Base-by-base conservation (phyloP, 2,329 filamentous ascomycete species). In the Botrytis galanthina region DNA sequence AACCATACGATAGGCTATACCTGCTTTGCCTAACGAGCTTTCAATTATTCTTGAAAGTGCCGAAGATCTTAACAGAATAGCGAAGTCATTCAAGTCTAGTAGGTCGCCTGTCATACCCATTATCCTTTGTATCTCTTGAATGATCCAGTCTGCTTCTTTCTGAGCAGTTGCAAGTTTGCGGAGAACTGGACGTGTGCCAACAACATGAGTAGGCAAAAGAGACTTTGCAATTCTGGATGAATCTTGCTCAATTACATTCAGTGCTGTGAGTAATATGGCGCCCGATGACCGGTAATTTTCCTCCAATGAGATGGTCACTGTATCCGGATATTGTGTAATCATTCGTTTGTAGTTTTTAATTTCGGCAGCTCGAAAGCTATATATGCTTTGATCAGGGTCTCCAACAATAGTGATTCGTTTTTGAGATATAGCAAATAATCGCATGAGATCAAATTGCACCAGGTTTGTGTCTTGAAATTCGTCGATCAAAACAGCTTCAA, bases 401-500 rank as follows among this genome's bases (percentile, higher is more conserved):
- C 95, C 96, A 7, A 99, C 96, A 74, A 98, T 93, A 0, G 95
- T 98, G 77, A 98, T 95, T n/a, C 90, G 88, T 73, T 89, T 88
- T 61, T 87, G 86, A 35, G 86, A 84, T 74, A 93, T 90, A 2
- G 95, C 93, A 78, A 99, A 91, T 0, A 97, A 86, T 75, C 89
- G 91, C 94, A 98, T 98, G 60, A 99, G 85, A 78, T 98, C 94
- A 79, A 97, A 98, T 82, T 99, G 95, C 7, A 98, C 91, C 32
- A 93, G 89, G 80, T 98, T 99, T 12, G 95, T 98, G 83, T 99
- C 95, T 82, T 99, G 95, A 76, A 98, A 99, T 80, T 99, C 95
- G 81, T 99, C 95, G 75, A 99, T 97, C 63, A 99, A 86, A 10
- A 98, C 94, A 0, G 93, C 90, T 81, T 98, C 91, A 29, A 99